A percentile compares a stretch with the other conserved stretches of the same genome.
phyloP scores from a whole-genome alignment of 805 yeast genomes.

The Spathaspora sp. region DNA sequence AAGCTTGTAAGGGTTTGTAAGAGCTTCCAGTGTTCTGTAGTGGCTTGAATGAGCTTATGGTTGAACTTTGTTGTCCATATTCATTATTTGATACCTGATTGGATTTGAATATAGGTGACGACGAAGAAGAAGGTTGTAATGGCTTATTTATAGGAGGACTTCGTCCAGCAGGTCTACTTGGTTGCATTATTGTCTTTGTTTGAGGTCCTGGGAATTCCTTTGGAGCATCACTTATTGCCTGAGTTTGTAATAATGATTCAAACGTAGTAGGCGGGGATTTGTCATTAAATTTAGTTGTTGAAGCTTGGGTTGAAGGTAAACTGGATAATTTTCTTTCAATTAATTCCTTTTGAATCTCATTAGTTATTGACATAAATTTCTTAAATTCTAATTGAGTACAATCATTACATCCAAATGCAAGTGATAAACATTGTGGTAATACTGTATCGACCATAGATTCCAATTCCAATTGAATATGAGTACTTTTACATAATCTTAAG shows the following conservation, averaged over 20 bases:
- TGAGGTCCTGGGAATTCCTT: constrained; percentile 8
- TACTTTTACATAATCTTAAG: constrained; percentile 44
- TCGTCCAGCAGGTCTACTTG: constrained; percentile 5
- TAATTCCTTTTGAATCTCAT: constrained; percentile 18
- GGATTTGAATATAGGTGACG: neutral
- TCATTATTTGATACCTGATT: neutral
- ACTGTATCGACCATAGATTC: constrained; percentile 26
- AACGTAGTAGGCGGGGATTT: constrained; percentile 13
- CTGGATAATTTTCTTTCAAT: constrained; percentile 15
- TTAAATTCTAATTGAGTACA: constrained; percentile 32
- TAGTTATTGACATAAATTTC: constrained; percentile 19
- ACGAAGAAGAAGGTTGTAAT: neutral
- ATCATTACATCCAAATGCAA: constrained; percentile 37
- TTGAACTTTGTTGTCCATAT: neutral
- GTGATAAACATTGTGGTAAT: constrained; percentile 27
- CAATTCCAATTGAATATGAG: constrained; percentile 26
- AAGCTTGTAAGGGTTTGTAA: neutral
- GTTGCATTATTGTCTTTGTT: constrained; percentile 15
- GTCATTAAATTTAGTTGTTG: neutral
- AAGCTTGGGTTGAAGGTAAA: constrained; percentile 11
- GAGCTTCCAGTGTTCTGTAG: neutral
- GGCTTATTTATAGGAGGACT: constrained; percentile 3
- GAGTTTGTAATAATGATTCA: constrained; percentile 28
- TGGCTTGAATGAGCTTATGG: neutral
- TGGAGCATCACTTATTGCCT: constrained; percentile 18